Base-by-base conservation (phyloP, 495 filamentous ascomycete genomes). In the Xylaria grammica region DNA sequence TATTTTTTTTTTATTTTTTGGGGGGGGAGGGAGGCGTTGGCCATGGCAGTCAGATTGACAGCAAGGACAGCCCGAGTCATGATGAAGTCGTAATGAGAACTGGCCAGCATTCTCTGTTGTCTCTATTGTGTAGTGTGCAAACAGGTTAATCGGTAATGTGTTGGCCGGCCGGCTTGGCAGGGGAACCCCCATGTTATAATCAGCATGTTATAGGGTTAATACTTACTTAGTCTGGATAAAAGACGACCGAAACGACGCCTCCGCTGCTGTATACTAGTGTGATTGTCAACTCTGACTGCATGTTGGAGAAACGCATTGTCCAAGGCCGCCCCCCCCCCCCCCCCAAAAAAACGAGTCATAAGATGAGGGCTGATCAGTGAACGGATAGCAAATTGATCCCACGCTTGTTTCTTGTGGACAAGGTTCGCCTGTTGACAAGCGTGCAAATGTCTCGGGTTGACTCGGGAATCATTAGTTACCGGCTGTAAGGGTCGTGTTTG, bases 251-350 rank as follows among this genome's bases (percentile, higher is more conserved):
- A 46, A 46, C 11, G 44, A 46, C 20, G 50, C 11, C n/a, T 17
- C 29, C 10, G 34, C n/a, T 11, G 10, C 17, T n/a, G 34, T 26
- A 27, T 56, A n/a, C n/a, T n/a, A n/a, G n/a, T n/a, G n/a, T n/a
- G n/a, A 19, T 32, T 40, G 30, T 40, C 26, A 32, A n/a, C 19
- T 38, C 6, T 26, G 34, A 20, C 22, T 56, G 53, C 53, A 42
- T 29, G 51, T 29, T 56, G 11, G 53, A 56, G 53, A 56, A 32
- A 42, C 53, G 34, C 51, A 24, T 54, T 36, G 51, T 19, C 32
- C 20, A 55, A 55, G 34, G 32, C 30, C 27, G n/a, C n/a, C n/a
- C n/a, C n/a, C n/a, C n/a, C n/a, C n/a, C n/a, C n/a, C n/a, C n/a
- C 11, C 32, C 32, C 4, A 36, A 5, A 11, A 36, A 36, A 36